A percentile compares a stretch with the other conserved stretches of the same genome.
These are phyloP conservation scores for Papiliotrema flavescens DNA, from an alignment of 1,284 basidiomycete genomes.

Conservation along the genomic window DNA sequence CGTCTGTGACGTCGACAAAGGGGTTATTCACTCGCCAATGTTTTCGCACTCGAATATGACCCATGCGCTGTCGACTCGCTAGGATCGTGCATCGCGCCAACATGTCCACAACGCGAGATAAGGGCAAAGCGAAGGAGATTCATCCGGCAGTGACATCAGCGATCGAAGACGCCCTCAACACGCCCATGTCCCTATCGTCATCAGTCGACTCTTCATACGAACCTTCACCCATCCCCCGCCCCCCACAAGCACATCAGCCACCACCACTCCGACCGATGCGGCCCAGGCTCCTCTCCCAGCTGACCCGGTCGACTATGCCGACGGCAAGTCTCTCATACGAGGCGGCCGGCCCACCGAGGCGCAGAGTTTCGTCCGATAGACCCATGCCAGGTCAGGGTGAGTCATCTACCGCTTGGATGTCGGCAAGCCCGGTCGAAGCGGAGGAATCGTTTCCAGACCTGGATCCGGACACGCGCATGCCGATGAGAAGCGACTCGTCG, in stretches of 20 bases:
- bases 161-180: slow-evolving; percentile 30
- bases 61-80: background rate
- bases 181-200: slow-evolving; percentile 21
- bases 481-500: slow-evolving; percentile 14
- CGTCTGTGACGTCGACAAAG: background rate
- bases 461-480: slow-evolving; percentile 41
- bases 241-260: slow-evolving; percentile 28
- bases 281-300: slow-evolving; percentile 34
- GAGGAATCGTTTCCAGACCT: slow-evolving; percentile 39
- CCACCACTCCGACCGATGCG: slow-evolving; percentile 14
- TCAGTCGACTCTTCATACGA: slow-evolving; percentile 18
- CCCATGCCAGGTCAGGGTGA: slow-evolving; percentile 10
- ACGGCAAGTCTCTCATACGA: slow-evolving; percentile 32
- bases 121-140: background rate
- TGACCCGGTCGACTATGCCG: slow-evolving; percentile 35
- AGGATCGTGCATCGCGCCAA: background rate
- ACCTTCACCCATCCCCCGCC: slow-evolving; percentile 22
- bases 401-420: slow-evolving; percentile 20
- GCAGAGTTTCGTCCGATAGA: background rate
- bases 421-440: slow-evolving; percentile 11
- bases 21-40: background rate
- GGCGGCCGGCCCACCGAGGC: slow-evolving; percentile 2
- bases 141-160: background rate
- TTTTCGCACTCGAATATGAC: background rate
- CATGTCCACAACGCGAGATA: background rate